Evolutionary conservation across 345 rosid species (phyloP).

Genomic region (Turnera subulata): DNA sequence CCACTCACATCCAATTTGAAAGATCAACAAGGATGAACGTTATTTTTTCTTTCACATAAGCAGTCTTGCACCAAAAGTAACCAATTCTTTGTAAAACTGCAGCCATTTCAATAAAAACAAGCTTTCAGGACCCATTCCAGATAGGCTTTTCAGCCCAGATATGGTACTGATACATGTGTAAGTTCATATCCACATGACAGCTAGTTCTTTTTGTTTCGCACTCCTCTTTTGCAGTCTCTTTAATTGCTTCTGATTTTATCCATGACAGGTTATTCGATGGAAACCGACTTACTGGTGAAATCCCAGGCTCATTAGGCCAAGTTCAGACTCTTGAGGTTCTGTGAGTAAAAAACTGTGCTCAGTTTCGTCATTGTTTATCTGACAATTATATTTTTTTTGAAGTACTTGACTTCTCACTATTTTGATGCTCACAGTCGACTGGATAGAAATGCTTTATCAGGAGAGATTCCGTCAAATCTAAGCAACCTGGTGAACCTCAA

Average conservation of each 20-base stretch:
- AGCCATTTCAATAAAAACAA: conserved; percentile 95
- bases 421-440: conserved; percentile 82
- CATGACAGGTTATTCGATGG: conserved; percentile 68
- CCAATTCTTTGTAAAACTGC: conserved; percentile 24
- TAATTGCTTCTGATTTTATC: conserved; percentile 8
- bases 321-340: conserved; percentile 92
- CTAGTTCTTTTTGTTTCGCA: background rate
- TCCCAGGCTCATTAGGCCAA: conserved; percentile 61
- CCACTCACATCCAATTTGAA: background rate
- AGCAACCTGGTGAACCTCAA: conserved; percentile 66
- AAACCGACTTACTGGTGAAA: conserved; percentile 59
- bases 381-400: background rate
- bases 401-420: conserved; percentile 15
- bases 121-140: conserved; percentile 76
- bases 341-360: conserved; percentile 50
- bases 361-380: background rate
- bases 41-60: too few species aligned
- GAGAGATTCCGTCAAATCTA: conserved; percentile 60
- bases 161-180: conserved; percentile 90
- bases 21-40: background rate
- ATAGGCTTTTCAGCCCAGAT: conserved; percentile 55
- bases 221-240: background rate
- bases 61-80: background rate
- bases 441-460: conserved; percentile 72
- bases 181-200: conserved; percentile 23